These are phyloP conservation scores for Symbiodinium natans DNA, from an alignment of 73 alveolate species.

Conservation along the genomic window DNA sequence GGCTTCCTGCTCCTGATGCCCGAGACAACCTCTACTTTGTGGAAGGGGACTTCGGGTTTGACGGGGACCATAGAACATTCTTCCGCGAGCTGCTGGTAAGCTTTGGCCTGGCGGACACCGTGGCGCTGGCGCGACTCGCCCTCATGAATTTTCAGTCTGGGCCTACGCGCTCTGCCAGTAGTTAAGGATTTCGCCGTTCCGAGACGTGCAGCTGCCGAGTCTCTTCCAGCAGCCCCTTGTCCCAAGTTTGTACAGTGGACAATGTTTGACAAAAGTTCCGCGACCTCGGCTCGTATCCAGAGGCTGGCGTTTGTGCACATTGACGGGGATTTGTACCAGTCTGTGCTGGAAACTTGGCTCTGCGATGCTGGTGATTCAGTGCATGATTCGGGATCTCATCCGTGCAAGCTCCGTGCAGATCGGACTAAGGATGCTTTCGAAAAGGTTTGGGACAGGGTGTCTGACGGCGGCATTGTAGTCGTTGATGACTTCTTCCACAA, in stretches of 20 bases:
- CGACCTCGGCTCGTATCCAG: too few relatives aligned
- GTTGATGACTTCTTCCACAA: conserved; percentile 72
- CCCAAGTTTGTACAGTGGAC: not conserved
- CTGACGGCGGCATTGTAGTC: conserved; percentile 50
- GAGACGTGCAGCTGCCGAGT: not conserved
- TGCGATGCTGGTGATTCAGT: not conserved
- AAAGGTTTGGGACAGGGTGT: conserved; percentile 30
- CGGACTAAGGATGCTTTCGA: conserved; percentile 23
- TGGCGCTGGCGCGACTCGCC: not conserved
- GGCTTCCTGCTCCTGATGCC: conserved; percentile 35
- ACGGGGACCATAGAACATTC: not conserved
- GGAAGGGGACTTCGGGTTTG: conserved; percentile 20
- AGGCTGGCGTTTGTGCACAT: conserved; percentile 78
- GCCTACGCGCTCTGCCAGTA: not conserved
- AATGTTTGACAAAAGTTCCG: not conserved
- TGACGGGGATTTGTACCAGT: conserved; percentile 65
- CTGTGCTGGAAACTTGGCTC: conserved; percentile 34
- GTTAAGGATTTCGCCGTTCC: not conserved
- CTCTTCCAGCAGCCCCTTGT: not conserved
- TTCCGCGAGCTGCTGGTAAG: conserved; percentile 24
- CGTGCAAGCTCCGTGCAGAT: not conserved
- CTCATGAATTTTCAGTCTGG: not conserved
- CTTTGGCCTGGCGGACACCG: not conserved
- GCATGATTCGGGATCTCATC: too few relatives aligned
- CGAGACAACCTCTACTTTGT: conserved; percentile 51